Conservation (phyloP, 1,139 yeast species). For the Geotrichum carabidarum region DNA sequence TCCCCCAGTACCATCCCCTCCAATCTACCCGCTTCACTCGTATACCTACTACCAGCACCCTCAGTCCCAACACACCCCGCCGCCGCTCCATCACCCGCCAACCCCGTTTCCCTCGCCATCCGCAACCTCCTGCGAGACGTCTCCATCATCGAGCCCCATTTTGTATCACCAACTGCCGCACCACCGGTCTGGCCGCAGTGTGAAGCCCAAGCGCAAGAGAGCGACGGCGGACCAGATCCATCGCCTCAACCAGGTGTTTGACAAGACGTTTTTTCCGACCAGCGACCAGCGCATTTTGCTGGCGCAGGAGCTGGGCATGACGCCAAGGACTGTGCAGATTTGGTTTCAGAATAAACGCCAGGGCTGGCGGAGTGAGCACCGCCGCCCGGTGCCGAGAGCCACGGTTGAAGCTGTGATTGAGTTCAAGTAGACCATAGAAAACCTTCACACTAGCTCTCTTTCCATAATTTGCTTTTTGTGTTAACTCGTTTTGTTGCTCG, state of each 20-base stretch:
- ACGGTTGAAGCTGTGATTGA: neutral
- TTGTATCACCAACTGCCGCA: neutral
- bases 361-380: constrained; percentile 37
- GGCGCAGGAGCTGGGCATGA: constrained; percentile 39
- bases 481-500: too few relatives aligned
- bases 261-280: constrained; percentile 38
- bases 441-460: too few relatives aligned
- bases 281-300: constrained; percentile 36
- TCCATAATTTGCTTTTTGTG: too few relatives aligned
- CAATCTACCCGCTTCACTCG: neutral
- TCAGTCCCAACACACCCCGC: neutral
- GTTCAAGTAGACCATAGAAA: neutral
- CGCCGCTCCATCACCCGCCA: neutral
- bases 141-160: neutral
- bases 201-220: constrained; percentile 38
- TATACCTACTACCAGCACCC: constrained; percentile 4
- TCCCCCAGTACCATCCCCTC: neutral
- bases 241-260: constrained; percentile 36
- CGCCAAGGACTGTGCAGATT: constrained; percentile 40
- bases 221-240: constrained; percentile 38
- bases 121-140: neutral
- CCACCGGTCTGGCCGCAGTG: constrained; percentile 13
- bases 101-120: neutral
- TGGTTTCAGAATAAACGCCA: constrained; percentile 41
- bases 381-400: constrained; percentile 30